These are phyloP conservation scores for Sugiyamaella lignohabitans DNA, from an alignment of 805 yeast genomes.

Conservation along the genomic window DNA sequence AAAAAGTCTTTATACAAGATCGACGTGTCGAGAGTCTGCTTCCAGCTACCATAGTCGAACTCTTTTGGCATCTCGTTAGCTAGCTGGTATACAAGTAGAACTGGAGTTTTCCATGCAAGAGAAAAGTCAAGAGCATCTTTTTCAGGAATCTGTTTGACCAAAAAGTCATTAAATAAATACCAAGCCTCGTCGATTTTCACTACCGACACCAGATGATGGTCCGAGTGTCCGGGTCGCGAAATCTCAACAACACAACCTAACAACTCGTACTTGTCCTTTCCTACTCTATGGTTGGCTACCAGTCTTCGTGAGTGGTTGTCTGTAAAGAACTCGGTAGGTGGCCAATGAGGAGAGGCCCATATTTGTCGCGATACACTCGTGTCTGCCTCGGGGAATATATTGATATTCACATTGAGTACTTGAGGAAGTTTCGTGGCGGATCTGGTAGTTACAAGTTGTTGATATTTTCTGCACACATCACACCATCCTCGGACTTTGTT, in stretches of 20 bases:
- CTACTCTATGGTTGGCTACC: not conserved
- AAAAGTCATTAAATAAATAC: constrained; percentile 86
- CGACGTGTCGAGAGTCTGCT: constrained; percentile 47
- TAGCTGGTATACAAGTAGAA: constrained; percentile 55
- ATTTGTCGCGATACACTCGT: not conserved
- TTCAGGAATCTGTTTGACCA: constrained; percentile 69
- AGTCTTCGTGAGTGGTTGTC: constrained; percentile 6
- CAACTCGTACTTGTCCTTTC: constrained; percentile 23
- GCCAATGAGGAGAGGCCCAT: constrained; percentile 17
- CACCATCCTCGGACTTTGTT: constrained; percentile 46
- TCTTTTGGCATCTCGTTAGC: constrained; percentile 17
- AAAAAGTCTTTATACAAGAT: constrained; percentile 71
- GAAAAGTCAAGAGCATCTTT: constrained; percentile 71
- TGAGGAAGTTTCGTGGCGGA: constrained; percentile 13
- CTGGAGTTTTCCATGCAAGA: constrained; percentile 79
- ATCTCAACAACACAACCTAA: constrained; percentile 34
- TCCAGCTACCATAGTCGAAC: constrained; percentile 46
- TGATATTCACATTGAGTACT: constrained; percentile 14
- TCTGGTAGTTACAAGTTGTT: constrained; percentile 46
- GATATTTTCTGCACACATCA: constrained; percentile 46
- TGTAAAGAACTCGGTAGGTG: constrained; percentile 11
- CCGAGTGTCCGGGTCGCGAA: constrained; percentile 20
- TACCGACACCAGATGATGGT: constrained; percentile 33
- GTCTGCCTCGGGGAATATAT: constrained; percentile 3
- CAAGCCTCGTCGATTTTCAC: constrained; percentile 40